phyloP scores from a whole-genome alignment of 768 basidiomycete species.

The Ephemerocybe angulata region DNA sequence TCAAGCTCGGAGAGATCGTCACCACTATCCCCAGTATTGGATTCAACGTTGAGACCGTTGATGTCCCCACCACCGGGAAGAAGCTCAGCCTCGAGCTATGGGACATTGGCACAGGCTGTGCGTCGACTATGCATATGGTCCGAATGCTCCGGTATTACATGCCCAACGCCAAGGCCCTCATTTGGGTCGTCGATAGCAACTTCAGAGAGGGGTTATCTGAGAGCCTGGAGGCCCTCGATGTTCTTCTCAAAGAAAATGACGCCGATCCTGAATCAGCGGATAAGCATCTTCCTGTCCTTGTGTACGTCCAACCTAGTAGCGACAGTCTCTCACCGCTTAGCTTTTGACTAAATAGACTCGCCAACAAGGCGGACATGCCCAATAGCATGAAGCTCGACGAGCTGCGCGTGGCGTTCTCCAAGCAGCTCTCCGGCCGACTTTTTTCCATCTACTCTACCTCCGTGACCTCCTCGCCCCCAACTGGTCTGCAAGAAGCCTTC shows the following conservation, averaged over 20 bases:
- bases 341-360: constrained; percentile 32
- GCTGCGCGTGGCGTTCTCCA: constrained; percentile 34
- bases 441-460: constrained; percentile 27
- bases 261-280: constrained; percentile 1
- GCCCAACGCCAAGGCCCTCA: constrained; percentile 45
- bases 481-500: constrained; percentile 36
- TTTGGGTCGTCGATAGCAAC: constrained; percentile 61
- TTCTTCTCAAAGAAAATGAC: constrained; percentile 29
- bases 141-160: constrained; percentile 21
- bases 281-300: constrained; percentile 26
- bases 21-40: constrained; percentile 39
- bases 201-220: constrained; percentile 46
- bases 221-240: constrained; percentile 46
- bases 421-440: constrained; percentile 26
- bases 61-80: constrained; percentile 21
- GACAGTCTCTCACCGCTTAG: too few relatives aligned
- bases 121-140: constrained; percentile 38
- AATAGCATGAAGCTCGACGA: constrained; percentile 47
- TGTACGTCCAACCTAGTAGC: too few relatives aligned
- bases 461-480: constrained; percentile 13
- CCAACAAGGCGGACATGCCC: constrained; percentile 62
- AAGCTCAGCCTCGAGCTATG: constrained; percentile 51
- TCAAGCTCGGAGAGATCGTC: constrained; percentile 37
- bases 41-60: constrained; percentile 60
- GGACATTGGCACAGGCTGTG: constrained; percentile 61